Base-by-base conservation (phyloP, 2,329 filamentous ascomycete genomes). In the Phialophora chinensis region DNA sequence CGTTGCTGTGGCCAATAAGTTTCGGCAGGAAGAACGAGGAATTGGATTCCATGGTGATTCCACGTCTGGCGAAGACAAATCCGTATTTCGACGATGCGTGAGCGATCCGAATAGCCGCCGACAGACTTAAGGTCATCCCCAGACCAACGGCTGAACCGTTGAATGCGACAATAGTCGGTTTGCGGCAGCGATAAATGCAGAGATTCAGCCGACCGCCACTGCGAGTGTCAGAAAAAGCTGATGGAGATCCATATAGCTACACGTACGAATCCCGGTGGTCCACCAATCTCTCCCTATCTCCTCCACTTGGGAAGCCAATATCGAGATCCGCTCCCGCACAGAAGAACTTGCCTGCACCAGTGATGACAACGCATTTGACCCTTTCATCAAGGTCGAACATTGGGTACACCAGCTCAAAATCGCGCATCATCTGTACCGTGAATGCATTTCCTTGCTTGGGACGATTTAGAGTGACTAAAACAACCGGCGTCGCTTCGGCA, bases 41-140 rank as follows among this genome's bases (percentile, higher is more conserved):
- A 73, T 85, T 88, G 0, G 87, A 88, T 76, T 92, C 90, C 83
- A 90, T 88, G 66, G 86, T 83, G 73, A 91, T 81, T 0, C 89
- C 90, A 47, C 89, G 82, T 27, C 88, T 82, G n/a, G 85, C 81
- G 76, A 91, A 92, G 12, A 91, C 88, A 75, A 91, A 90, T 53
- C 88, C 89, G 65, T 91, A 83, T 73, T 89, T 11, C 87, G 87
- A 20, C 77, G 76, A 47, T 25, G 77, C 74, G 68, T 83, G 85
- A 42, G 79, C 84, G 67, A 87, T 63, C 55, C 83, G 79, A 60
- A 86, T 80, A 54, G 80, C 82, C 59, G 83, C 84, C 1, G 86
- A 81, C 2, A 88, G 79, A 20, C 85, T 85, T 82, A 87, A 84
- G 35, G 86, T 88, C 71, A 88, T 84, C 17, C 86, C 86, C 2